phyloP scores from a whole-genome alignment of 148 eudicot genomes.

The Camellia granthamiana region DNA sequence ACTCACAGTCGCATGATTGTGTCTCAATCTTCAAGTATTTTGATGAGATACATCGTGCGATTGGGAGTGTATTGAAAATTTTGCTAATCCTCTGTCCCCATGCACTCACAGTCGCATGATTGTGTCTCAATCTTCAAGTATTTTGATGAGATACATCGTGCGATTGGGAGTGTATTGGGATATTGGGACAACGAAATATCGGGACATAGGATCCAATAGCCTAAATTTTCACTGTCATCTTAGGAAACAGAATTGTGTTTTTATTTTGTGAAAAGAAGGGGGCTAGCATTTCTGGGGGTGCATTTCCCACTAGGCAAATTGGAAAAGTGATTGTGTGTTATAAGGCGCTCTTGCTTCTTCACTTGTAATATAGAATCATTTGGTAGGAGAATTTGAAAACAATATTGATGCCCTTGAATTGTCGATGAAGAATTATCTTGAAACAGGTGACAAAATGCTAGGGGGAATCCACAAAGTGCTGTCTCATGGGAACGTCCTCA shows the following conservation, averaged over 20 bases:
- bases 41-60: too few relatives aligned
- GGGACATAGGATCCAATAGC: too few relatives aligned
- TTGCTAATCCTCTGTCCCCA: too few relatives aligned
- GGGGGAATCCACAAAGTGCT: conserved; percentile 62
- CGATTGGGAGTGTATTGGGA: too few relatives aligned
- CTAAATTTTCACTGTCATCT: neutral
- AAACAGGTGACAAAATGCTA: conserved; percentile 52
- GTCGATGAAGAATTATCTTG: neutral
- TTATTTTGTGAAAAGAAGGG: too few relatives aligned
- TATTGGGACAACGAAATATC: too few relatives aligned
- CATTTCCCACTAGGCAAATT: neutral
- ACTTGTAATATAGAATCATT: conserved; percentile 5
- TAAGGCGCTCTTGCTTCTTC: neutral
- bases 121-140: too few relatives aligned
- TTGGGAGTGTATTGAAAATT: too few relatives aligned
- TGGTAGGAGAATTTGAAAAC: neutral
- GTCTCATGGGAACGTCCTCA: conserved; percentile 50
- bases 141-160: too few relatives aligned
- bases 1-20: too few relatives aligned
- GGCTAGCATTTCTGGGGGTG: neutral
- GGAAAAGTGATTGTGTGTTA: neutral
- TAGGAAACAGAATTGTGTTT: neutral
- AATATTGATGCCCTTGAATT: neutral
- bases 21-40: too few relatives aligned
- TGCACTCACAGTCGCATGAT: too few relatives aligned